Evolutionary conservation across 768 basidiomycete species (phyloP), one percentile per base, ranked within the genome.

Genomic region (Trametes cinnabarina): DNA sequence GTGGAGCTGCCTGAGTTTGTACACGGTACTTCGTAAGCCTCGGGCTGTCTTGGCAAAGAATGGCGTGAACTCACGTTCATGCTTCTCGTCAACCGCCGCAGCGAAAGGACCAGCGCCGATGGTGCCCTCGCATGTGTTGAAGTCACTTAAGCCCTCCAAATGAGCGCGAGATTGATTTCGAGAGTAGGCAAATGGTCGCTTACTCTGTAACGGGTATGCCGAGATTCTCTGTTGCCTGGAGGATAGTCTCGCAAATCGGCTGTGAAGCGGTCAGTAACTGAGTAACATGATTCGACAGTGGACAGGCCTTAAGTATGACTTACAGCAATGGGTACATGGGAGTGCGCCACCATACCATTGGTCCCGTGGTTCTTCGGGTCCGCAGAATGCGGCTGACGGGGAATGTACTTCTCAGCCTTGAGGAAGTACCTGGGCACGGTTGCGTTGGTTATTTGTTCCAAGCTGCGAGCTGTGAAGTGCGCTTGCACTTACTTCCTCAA

Each of bases 1-100:
- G 66, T 56, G 8, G 67, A 67, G 52, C 63, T 65, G 28, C 69
- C 69, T 70, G 46, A 2, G 37, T 0, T 7, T 19, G 34, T 5
- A 19, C 30, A n/a, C 14, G 14, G 14, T 14, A 14, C 19, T 41
- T 6, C 3, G 41, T 20, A 3, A n/a, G 11, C 12, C 3, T 23
- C 39, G 17, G 17, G n/a, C n/a, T n/a, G n/a, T n/a, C n/a, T n/a
- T n/a, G n/a, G n/a, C n/a, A n/a, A n/a, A n/a, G n/a, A n/a, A n/a
- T n/a, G n/a, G n/a, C n/a, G n/a, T n/a, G n/a, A n/a, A 41, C 66
- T 39, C 51, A 67, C 68, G 57, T 26, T 60, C 48, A 12, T 58
- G 55, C 28, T 60, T 63, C 12, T 41, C 53, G 44, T 69, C 61
- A 10, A 69, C 55, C 5, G 44, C 53, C 4, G 53, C 63, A 4